Evolutionary conservation across 257 asterid genomes (phyloP), one percentile per base, ranked within the genome.

Genomic region (Avicennia marina): DNA sequence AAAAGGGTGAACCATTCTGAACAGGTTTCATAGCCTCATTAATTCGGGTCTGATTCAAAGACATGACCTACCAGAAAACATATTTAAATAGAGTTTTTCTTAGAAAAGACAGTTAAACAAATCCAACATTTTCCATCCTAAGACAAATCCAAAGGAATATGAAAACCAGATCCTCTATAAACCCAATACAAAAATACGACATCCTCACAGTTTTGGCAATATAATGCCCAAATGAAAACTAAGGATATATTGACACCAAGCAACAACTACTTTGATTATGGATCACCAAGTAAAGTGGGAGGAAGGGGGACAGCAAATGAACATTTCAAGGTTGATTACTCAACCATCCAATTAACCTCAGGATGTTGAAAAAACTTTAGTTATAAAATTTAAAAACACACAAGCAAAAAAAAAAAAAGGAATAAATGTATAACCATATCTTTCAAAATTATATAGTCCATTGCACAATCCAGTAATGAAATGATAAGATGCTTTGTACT

Each of bases 1-100:
- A 46, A 70, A 67, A 61, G 53, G 75, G 81, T 48, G 94, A 59
- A 71, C 78, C 94, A 58, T 66, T 81, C 39, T 73, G 71, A 40
- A 81, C 86, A 54, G 96, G 87, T 57, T 79, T 77, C 95, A 80
- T 86, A 27, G 94, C 97, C 76, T 93, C 97, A 51, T 89, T 95
- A 63, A 93, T 82, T 66, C 86, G 96, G 32, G 81, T 84, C 83
- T 86, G 99, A 49, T 91, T 83, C 78, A 89, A 71, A 54, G 94
- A 67, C 90, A 91, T 83, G 56, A 89, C 97, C 96, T 89, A 61
- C 31, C 67, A 78, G 65, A 70, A 56, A 70, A 59, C 41, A 62
- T n/a, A 61, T 54, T 50, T 13, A 59, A 24, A 59, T 22, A 47
- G 5, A 34, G 21, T 12, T 46, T 27, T 17, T 11, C 19, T 17